Percentiles rank a stretch among this genome's conserved stretches.
These are phyloP conservation scores for Irpex sp. DNA, from an alignment of 1,284 basidiomycete genomes.

Conservation along the genomic window DNA sequence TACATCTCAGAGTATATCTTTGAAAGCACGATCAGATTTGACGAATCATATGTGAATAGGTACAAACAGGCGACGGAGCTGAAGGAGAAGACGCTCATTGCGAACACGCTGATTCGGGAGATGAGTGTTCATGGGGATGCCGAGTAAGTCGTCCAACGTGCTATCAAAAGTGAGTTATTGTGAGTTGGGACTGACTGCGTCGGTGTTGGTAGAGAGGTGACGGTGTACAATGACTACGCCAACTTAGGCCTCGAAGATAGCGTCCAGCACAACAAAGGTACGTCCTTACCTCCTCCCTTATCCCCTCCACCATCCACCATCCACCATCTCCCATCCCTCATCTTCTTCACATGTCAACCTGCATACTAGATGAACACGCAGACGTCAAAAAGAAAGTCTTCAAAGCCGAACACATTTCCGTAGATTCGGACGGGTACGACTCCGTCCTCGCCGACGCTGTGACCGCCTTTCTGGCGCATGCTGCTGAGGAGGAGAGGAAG, in stretches of 20 bases:
- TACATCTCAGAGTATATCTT: neutral
- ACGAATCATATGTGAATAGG: constrained; percentile 3
- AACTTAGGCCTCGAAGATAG: constrained; percentile 17
- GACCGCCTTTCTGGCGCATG: constrained; percentile 21
- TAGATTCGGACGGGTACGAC: constrained; percentile 16
- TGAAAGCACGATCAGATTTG: neutral
- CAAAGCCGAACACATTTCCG: constrained; percentile 16
- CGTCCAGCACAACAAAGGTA: constrained; percentile 20
- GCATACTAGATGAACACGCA: constrained; percentile 19
- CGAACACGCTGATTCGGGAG: constrained; percentile 26
- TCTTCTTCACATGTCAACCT: neutral
- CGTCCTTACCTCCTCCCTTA: neutral
- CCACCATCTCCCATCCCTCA: too few relatives aligned
- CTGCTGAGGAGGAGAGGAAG: constrained; percentile 22
- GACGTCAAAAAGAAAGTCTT: constrained; percentile 21
- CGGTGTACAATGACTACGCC: constrained; percentile 23
- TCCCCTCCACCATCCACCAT: too few relatives aligned
- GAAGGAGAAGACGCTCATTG: constrained; percentile 19
- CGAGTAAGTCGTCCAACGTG: constrained; percentile 13
- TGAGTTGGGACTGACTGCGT: too few relatives aligned
- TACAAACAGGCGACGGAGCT: constrained; percentile 12
- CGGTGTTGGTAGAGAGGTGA: constrained; percentile 14
- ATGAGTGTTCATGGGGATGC: constrained; percentile 26
- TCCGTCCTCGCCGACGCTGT: constrained; percentile 20
- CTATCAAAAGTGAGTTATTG: too few relatives aligned